Conservation (phyloP, 371 early-diverging fungal species). For the Rhizopus arrhizus region DNA sequence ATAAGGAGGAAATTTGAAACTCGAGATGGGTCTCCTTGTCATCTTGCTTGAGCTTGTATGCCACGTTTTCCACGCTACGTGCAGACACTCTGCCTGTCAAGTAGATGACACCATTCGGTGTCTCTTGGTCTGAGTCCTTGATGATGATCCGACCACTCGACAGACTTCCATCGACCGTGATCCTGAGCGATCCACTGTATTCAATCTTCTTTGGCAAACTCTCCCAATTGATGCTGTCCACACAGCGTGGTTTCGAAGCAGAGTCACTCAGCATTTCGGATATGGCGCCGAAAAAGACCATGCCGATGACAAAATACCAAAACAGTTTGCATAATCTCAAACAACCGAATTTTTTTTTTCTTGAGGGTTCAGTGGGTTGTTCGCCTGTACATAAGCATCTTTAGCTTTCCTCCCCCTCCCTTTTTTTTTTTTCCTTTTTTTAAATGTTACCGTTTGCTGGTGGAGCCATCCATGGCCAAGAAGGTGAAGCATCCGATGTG, state of each 20-base stretch:
- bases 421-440: conserved; percentile 1
- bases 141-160: neutral
- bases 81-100: conserved; percentile 3
- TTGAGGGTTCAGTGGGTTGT: neutral
- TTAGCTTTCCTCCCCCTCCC: neutral
- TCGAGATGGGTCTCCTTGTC: neutral
- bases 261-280: neutral
- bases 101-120: neutral
- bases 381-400: neutral
- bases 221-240: neutral
- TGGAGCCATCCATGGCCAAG: conserved; percentile 5
- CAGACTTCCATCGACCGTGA: neutral
- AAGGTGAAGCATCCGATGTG: neutral
- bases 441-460: neutral
- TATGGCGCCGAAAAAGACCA: neutral
- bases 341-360: neutral
- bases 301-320: conserved; percentile 1
- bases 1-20: neutral
- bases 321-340: neutral
- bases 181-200: neutral
- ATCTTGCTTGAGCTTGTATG: neutral
- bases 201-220: neutral
- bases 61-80: neutral
- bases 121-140: neutral
- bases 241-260: neutral